Evolutionary conservation across 179 eudicot species (phyloP), one percentile per base, ranked within the genome.

Genomic region (Amaranthus tricolor): DNA sequence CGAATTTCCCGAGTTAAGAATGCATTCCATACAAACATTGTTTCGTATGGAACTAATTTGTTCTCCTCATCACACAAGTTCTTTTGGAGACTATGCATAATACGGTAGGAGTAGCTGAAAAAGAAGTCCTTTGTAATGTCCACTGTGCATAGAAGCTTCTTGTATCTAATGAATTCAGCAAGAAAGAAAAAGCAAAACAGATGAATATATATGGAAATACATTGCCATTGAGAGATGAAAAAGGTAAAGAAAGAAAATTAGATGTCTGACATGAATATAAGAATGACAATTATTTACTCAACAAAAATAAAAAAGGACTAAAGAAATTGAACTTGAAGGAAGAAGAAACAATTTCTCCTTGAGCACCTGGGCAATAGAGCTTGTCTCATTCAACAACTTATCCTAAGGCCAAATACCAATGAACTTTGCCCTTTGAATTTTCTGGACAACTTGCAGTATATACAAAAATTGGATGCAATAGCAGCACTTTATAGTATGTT

Each of bases 91-190:
- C 98, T 90, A 80, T 83, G 89, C 99, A 96, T 96, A 82, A 93
- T 79, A 84, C 88, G 89, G 74, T 93, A 95, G 58, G 98, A 93
- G 82, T 95, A 95, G 92, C 99, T 95, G 85, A 90, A 95, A 81
- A 82, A 95, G 95, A 95, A 95, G 88, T 93, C 99, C 89, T 89
- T 95, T 19, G 99, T 89, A 73, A 95, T 92, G 82, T 95, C 99
- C 97, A 95, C 91, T 16, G 89, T 73, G 91, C 92, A 81, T 55
- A 95, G 87, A 76, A 93, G 97, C 92, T 91, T 95, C 91, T 93
- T 93, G 92, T 91, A 96, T 88, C 98, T 93, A 85, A 52, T 50
- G 72, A 77, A 78, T 76, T 80, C 84, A 88, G 62, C 84, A 76
- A 81, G 76, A 82, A 80, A 77, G 81, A 61, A 66, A 31, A 78